These are phyloP conservation scores for Rhynchospora tenuis DNA, from an alignment of 176 grass and related monocot genomes.

Conservation along the genomic window DNA sequence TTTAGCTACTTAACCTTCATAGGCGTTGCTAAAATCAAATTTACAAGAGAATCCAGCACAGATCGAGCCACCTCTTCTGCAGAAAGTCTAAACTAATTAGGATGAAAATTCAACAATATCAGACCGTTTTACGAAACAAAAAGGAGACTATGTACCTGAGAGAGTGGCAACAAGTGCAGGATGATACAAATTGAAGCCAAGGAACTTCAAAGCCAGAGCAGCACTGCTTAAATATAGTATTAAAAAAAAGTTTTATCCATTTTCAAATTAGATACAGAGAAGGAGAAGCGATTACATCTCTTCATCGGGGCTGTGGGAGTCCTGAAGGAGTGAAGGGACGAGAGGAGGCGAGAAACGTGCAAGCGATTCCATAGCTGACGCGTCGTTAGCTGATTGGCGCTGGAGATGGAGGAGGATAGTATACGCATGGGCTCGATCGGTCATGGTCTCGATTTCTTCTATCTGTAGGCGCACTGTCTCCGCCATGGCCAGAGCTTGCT, in stretches of 20 bases:
- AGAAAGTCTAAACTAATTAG: conserved; percentile 21
- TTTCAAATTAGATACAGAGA: neutral
- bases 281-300: conserved; percentile 28
- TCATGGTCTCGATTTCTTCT: conserved; percentile 34
- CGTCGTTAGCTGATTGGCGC: conserved; percentile 44
- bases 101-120: neutral
- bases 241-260: neutral
- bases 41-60: conserved; percentile 49
- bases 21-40: conserved; percentile 49
- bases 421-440: conserved; percentile 48
- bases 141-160: conserved; percentile 33
- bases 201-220: conserved; percentile 56
- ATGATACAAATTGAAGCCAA: conserved; percentile 82
- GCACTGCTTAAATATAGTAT: conserved; percentile 22
- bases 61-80: conserved; percentile 37
- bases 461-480: conserved; percentile 32
- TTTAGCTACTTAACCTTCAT: conserved; percentile 50
- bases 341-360: conserved; percentile 30
- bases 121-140: neutral
- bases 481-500: conserved; percentile 35
- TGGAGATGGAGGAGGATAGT: conserved; percentile 47
- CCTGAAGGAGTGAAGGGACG: conserved; percentile 43
- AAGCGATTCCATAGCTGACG: conserved; percentile 44
- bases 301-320: conserved; percentile 29
- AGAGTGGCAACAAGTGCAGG: conserved; percentile 48